phyloP scores from a whole-genome alignment of 176 grass and related monocot species.

The Luzula sylvatica region DNA sequence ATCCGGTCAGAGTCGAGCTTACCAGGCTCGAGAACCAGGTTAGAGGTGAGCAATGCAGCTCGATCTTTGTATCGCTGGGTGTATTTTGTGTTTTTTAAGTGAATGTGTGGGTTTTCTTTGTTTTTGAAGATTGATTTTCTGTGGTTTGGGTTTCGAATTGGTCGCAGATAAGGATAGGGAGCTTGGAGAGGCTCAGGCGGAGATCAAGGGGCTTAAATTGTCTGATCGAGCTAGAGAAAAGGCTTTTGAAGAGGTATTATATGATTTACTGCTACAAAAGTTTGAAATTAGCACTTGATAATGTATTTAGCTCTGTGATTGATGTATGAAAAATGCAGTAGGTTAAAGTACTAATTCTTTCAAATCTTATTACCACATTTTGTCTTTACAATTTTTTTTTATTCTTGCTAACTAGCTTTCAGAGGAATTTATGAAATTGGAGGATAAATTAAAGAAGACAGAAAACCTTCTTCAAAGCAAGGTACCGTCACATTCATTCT shows the following conservation, averaged over 20 bases:
- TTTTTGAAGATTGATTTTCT: constrained; percentile 1
- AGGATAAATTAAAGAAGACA: constrained; percentile 72
- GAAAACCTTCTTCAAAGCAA: constrained; percentile 74
- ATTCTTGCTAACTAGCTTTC: constrained; percentile 47
- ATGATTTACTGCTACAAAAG: background rate
- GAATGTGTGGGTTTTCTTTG: background rate
- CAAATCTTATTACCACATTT: background rate
- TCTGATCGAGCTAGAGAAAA: constrained; percentile 91
- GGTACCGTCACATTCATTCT: constrained; percentile 31
- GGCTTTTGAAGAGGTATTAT: constrained; percentile 77
- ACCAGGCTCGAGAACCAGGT: constrained; percentile 93
- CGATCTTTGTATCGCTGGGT: background rate
- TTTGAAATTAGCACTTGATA: background rate
- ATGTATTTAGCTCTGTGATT: background rate
- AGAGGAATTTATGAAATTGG: constrained; percentile 53
- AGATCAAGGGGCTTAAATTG: constrained; percentile 76
- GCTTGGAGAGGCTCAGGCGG: constrained; percentile 64
- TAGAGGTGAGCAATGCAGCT: constrained; percentile 59
- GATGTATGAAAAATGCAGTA: too few species aligned
- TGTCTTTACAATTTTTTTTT: constrained; percentile 12
- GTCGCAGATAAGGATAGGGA: constrained; percentile 88
- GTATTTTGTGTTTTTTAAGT: too few species aligned
- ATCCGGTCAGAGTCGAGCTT: constrained; percentile 98
- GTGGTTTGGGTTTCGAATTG: constrained; percentile 4
- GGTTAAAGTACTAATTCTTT: too few species aligned